Evolutionary conservation across 192 early-diverging fungal species (phyloP), one percentile per base, ranked within the genome.

Genomic region (Rhizoclosmatium globosum): DNA sequence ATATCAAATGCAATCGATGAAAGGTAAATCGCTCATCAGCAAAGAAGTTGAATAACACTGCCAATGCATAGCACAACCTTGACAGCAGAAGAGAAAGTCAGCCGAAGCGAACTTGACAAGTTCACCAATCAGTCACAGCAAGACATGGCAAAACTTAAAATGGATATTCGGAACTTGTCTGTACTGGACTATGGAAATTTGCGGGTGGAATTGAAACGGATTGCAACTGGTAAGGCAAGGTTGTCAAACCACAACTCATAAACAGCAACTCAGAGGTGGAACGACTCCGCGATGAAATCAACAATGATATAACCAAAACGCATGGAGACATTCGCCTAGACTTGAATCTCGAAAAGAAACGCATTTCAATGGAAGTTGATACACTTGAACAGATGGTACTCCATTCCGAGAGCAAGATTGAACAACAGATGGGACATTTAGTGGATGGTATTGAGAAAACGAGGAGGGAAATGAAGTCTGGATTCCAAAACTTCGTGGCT

Each of bases 301-400:
- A 92, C 39, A 93, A 95, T 76, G 94, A 96, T 71, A 90, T 96
- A 4, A 90, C 87, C 3, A 83, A 93, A 11, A 93, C 93, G 19
- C 95, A 98, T 82, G 94, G 93, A 0, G 90, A 92, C 3, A 93
- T 95, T 0, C 81, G 93, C 39, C 83, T 98, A 71, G 96, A 98
- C 69, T 82, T 96, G 77, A 96, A 94, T 71, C 79, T 98, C 80
- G 96, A 98, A 75, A 98, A 96, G 82, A 94, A 94, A 13, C 71
- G 96, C 13, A 94, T 95, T 31, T 86, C 93, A 21, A 92, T 94
- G 74, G 95, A 95, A 85, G 85, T 93, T 38, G 90, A 88, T 42
- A 86, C 69, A 21, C 65, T 87, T 60, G 74, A 64, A 23, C 70
- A 79, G 7, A 39, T 81, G 57, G 79, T 87, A 11, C 21, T 38